Percentiles rank a stretch among this genome's conserved stretches.
Evolutionary conservation across 768 basidiomycete species (phyloP).

Genomic region (Leccinum disarticulatum): DNA sequence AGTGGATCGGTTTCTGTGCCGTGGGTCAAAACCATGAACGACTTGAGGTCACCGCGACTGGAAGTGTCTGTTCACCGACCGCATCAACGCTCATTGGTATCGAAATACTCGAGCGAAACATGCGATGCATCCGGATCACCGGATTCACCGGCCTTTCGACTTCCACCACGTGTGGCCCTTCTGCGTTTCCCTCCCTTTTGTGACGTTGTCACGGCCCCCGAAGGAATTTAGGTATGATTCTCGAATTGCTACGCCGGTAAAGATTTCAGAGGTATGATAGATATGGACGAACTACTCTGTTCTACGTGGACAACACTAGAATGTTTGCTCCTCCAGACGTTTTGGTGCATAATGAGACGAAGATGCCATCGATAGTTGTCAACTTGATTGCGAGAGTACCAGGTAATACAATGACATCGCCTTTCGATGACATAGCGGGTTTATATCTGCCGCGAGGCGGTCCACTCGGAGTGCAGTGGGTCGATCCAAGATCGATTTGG

Average conservation of each 20-base stretch:
- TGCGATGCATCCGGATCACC: not conserved
- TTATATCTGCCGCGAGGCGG: not conserved
- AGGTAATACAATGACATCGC: too few relatives aligned
- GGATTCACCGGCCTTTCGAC: not conserved
- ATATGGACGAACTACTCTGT: not conserved
- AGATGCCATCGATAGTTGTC: not conserved
- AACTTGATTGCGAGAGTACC: too few relatives aligned
- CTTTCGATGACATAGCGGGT: not conserved
- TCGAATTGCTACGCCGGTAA: not conserved
- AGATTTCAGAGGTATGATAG: not conserved
- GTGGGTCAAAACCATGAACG: not conserved
- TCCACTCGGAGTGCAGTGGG: not conserved
- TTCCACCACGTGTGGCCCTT: conserved; percentile 1
- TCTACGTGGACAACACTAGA: not conserved
- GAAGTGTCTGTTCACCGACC: not conserved
- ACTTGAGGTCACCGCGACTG: not conserved
- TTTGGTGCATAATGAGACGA: not conserved
- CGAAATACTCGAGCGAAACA: not conserved
- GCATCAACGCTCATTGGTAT: not conserved
- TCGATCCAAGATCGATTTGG: not conserved
- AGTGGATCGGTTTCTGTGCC: not conserved
- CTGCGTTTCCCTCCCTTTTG: not conserved
- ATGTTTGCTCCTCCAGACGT: not conserved
- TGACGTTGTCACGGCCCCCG: not conserved
- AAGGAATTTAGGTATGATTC: not conserved